phyloP scores from a whole-genome alignment of 345 rosid species.

The Turnera subulata region DNA sequence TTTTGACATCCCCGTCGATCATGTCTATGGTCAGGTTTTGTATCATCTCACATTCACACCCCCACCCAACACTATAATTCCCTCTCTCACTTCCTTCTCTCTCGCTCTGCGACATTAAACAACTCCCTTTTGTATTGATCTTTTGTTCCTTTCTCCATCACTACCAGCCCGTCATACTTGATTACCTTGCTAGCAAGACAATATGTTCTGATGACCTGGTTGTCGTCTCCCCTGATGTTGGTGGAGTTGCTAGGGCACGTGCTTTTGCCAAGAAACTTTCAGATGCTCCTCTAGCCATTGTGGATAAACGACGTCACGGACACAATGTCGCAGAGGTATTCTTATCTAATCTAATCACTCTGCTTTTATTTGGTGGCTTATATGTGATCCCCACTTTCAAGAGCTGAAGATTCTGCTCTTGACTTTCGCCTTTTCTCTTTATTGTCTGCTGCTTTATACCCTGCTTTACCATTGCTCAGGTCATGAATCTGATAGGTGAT shows the following conservation, averaged over 20 bases:
- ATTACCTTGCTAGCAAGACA: constrained; percentile 90
- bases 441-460: not conserved
- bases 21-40: constrained; percentile 97
- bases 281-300: constrained; percentile 97
- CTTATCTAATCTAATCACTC: constrained; percentile 5
- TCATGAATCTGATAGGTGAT: constrained; percentile 95
- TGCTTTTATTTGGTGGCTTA: not conserved
- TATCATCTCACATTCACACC: too few relatives aligned
- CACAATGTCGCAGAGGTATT: constrained; percentile 98
- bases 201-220: constrained; percentile 85
- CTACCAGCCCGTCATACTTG: constrained; percentile 83
- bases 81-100: too few relatives aligned
- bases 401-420: not conserved
- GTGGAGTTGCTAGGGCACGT: constrained; percentile 97
- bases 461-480: constrained; percentile 42
- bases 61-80: too few relatives aligned
- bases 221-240: constrained; percentile 98
- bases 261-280: constrained; percentile 92
- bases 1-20: constrained; percentile 96
- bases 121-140: too few relatives aligned
- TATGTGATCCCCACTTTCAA: not conserved
- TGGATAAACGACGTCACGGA: constrained; percentile 93
- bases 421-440: not conserved
- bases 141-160: not conserved
- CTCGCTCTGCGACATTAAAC: too few relatives aligned